Base-by-base conservation (phyloP, 2,329 filamentous ascomycete species). In the Talaromyces pinophilus region DNA sequence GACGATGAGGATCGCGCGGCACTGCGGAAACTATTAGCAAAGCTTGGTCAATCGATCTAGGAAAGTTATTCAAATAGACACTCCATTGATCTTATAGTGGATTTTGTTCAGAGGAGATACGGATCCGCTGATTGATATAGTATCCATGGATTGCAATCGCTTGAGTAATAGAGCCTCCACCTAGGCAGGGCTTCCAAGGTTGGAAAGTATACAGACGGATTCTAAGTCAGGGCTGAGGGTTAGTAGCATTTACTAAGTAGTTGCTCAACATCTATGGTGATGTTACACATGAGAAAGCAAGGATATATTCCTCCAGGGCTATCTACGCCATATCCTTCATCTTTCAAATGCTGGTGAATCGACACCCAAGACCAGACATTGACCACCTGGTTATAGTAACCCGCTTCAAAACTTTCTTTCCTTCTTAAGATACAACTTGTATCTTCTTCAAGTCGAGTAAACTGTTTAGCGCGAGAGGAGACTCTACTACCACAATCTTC, bases 1-100 rank as follows among this genome's bases (percentile, higher is more conserved):
- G 30, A 59, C 33, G 54, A 40, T 35, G 54, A 59, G 19, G 54
- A 59, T 59, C 28, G n/a, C 25, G 54, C 28, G 30, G 28, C 54
- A 28, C 33, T 59, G 33, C 54, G 30, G 25, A 28, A 33, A n/a
- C 54, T 59, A 17, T 59, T 59, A 6, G 30, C 28, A 15, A 59
- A 59, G 17, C 28, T 30, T 33, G 35, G 54, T 3, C 54, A 59
- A 42, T 42, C 38, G 38, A 42, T 42, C 38, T 15, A 42, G 11
- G 38, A 42, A 42, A 42, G 17, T 42, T 17, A 42, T 42, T 13
- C 38, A 5, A 42, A 42, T 42, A 42, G 38, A 42, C 38, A 42
- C 38, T 42, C 11, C 15, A 8, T 4, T 42, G 38, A 42, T 42
- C 38, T 4, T 11, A 42, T 42, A 42, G 38, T 42, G 11, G 11